phyloP scores from a whole-genome alignment of 164 flowering plant genomes.

The Dillenia turbinata region DNA sequence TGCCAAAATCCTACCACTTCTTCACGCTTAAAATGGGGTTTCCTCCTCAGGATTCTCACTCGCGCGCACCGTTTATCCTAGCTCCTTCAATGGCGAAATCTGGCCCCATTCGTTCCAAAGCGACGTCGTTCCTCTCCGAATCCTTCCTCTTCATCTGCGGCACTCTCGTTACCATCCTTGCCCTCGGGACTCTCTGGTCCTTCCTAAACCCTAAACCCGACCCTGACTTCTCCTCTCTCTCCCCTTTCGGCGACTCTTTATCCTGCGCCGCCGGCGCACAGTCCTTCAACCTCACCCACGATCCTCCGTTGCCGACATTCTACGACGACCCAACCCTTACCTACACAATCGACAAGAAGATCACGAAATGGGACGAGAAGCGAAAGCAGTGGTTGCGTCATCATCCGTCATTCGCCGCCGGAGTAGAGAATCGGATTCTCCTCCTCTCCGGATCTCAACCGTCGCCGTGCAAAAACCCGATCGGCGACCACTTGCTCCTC shows the following conservation, averaged over 20 bases:
- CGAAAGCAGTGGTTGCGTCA: slow-evolving; percentile 26
- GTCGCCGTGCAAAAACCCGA: slow-evolving; percentile 35
- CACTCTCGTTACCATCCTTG: slow-evolving; percentile 36
- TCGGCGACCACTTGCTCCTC: slow-evolving; percentile 44
- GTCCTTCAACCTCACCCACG: slow-evolving; percentile 19
- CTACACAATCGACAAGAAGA: slow-evolving; percentile 26
- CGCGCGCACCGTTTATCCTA: slow-evolving; percentile 5
- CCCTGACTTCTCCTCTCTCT: not conserved
- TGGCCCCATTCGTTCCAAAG: slow-evolving; percentile 14
- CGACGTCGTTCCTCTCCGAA: slow-evolving; percentile 24
- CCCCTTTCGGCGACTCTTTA: not conserved
- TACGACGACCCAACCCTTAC: slow-evolving; percentile 40
- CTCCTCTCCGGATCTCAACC: slow-evolving; percentile 30
- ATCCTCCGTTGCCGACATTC: slow-evolving; percentile 19
- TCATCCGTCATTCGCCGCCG: slow-evolving; percentile 29
- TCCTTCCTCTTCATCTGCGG: slow-evolving; percentile 5
- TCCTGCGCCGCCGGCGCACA: slow-evolving; percentile 2
- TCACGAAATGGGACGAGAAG: slow-evolving; percentile 37
- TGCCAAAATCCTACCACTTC: not conserved
- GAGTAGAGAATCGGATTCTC: slow-evolving; percentile 15
- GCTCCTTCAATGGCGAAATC: slow-evolving; percentile 33
- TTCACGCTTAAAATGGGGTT: slow-evolving; percentile 18
- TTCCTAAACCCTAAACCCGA: slow-evolving; percentile 12
- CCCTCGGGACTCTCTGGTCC: slow-evolving; percentile 52
- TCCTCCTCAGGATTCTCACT: slow-evolving; percentile 18